Conservation (phyloP, 2,329 filamentous ascomycete genomes). For the Cercospora brassicicola region DNA sequence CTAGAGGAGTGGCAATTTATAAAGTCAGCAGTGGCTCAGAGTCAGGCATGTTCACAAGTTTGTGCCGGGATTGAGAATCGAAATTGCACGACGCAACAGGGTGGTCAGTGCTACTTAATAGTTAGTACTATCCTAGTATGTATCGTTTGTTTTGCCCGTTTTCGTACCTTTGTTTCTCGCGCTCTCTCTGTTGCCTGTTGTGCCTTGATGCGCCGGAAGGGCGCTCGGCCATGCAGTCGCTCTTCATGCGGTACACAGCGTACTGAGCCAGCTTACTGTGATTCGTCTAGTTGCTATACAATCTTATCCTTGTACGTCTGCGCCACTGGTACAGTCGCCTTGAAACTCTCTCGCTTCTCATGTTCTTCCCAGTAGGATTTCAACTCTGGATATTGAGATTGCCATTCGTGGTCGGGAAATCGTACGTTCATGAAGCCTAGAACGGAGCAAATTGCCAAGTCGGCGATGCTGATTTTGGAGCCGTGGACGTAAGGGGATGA, state of each 20-base stretch:
- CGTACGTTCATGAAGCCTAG: conserved; percentile 40
- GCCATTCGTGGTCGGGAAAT: conserved; percentile 40
- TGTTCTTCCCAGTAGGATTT: conserved; percentile 50
- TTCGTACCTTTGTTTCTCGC: background rate
- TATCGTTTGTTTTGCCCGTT: background rate
- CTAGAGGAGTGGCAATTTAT: background rate
- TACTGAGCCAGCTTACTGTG: background rate
- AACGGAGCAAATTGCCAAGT: conserved; percentile 40
- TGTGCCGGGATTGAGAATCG: background rate
- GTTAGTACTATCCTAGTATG: background rate
- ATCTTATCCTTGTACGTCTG: conserved; percentile 42
- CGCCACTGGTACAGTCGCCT: conserved; percentile 35
- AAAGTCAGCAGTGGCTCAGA: background rate
- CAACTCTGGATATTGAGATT: conserved; percentile 38
- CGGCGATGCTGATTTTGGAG: conserved; percentile 39
- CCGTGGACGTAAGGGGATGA: conserved; percentile 34
- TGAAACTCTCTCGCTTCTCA: conserved; percentile 47
- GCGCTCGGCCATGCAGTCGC: background rate
- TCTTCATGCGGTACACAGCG: background rate
- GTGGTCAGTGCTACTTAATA: background rate
- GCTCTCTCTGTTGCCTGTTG: background rate
- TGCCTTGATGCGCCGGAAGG: background rate
- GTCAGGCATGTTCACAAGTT: background rate
- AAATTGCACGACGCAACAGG: background rate
- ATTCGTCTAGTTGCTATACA: conserved; percentile 30